Evolutionary conservation across 192 early-diverging fungal genomes (phyloP).

Genomic region (Gamsiella multidivaricata): DNA sequence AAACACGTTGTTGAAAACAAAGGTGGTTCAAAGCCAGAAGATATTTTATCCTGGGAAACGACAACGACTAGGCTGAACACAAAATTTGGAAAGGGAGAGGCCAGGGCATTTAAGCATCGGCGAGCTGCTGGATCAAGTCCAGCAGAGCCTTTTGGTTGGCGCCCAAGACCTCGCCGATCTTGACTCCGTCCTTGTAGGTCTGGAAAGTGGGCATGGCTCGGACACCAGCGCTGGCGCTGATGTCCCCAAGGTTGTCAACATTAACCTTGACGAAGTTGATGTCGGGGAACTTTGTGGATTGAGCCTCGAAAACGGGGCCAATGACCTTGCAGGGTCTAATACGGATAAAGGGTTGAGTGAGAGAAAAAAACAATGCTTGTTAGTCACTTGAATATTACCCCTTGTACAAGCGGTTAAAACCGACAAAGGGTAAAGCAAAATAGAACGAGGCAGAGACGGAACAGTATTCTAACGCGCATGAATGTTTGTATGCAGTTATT

Average conservation of each 20-base stretch:
- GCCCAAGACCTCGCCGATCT: conserved; percentile 74
- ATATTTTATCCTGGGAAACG: too few relatives aligned
- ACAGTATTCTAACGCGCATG: too few relatives aligned
- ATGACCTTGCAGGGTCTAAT: conserved; percentile 82
- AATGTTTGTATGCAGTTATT: too few relatives aligned
- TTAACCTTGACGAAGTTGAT: conserved; percentile 85
- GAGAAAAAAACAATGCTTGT: not conserved
- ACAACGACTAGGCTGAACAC: too few relatives aligned
- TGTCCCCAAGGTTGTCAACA: conserved; percentile 74
- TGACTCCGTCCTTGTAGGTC: conserved; percentile 68
- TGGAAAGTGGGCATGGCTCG: conserved; percentile 87
- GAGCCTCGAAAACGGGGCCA: conserved; percentile 69
- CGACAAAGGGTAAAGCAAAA: too few relatives aligned
- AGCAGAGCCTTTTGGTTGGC: conserved; percentile 65
- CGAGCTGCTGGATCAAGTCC: conserved; percentile 53
- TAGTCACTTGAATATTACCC: too few relatives aligned
- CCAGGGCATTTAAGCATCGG: not conserved
- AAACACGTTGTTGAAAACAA: too few relatives aligned
- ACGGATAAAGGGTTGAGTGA: not conserved
- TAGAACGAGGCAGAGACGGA: too few relatives aligned
- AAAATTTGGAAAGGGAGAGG: too few relatives aligned
- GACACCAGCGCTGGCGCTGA: conserved; percentile 47
- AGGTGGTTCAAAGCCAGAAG: too few relatives aligned
- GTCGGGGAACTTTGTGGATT: conserved; percentile 61
- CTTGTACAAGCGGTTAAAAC: too few relatives aligned